Evolutionary conservation across 106 monocot species (phyloP), one percentile per base, ranked within the genome.

Genomic region (Cymbidium sinense): DNA sequence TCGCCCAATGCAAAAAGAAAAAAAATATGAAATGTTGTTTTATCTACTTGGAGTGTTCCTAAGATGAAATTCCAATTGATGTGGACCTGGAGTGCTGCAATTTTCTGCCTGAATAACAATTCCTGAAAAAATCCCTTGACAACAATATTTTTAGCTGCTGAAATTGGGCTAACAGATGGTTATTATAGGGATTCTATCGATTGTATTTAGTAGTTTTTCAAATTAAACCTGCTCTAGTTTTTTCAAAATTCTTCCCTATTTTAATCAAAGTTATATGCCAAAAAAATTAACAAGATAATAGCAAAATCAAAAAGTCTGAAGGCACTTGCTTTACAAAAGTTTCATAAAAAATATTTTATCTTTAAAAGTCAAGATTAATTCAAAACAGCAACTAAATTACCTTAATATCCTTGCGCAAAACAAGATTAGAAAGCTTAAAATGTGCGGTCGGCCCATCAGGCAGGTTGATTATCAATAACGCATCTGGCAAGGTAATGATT

Each of bases 381-480:
- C 15, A 28, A 44, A 77, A 39, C 2, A 39, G 30, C 36, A 71
- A 23, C 25, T 52, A 77, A 61, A 43, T 31, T 83, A 88, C 88
- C 85, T 89, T 89, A 61, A 86, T 90, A 69, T 98, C 96, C 77
- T 87, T 89, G 29, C 90, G 89, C 58, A 98, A 76, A 50, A 94
- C 87, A 84, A 98, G 91, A 34, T 79, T 98, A 34, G 94, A 94
- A 44, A 98, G 86, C 81, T 88, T 98, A 84, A 94, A 90, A 85
- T 98, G 96, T 55, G 91, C 94, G 78, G 91, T 98, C 67, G 96
- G 96, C 30, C 96, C 96, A 86, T 90, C 82, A 62, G 94, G 94
- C 78, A 98, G 84, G 72, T 84, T 86, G 64, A 89, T 83, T 29
- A 89, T 81, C 62, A 93, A 35, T 34, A 93, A 51, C 2, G 93